These are phyloP conservation scores for Aspergillus jensenii DNA, from an alignment of 2,329 filamentous ascomycete species.

Conservation along the genomic window DNA sequence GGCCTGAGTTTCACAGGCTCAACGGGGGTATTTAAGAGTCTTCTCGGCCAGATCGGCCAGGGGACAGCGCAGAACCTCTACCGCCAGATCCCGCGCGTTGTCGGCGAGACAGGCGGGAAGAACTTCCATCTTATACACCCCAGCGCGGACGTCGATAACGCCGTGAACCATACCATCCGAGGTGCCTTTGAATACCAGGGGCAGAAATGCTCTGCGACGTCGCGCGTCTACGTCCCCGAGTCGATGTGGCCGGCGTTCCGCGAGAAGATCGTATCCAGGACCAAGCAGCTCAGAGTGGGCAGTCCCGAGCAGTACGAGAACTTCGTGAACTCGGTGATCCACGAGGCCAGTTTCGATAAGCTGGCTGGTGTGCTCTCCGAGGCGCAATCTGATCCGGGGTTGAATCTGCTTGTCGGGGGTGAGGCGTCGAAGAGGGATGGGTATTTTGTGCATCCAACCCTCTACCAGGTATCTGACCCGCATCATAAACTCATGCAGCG, in stretches of 20 bases:
- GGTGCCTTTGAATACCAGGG: slow-evolving; percentile 88
- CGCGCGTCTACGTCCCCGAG: slow-evolving; percentile 71
- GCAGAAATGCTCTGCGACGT: slow-evolving; percentile 87
- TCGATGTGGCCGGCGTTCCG: slow-evolving; percentile 53
- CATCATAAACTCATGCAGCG: no score
- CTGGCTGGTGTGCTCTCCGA: slow-evolving; percentile 72
- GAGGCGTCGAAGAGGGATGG: slow-evolving; percentile 66
- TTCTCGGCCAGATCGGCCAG: slow-evolving; percentile 79
- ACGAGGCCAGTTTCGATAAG: slow-evolving; percentile 76
- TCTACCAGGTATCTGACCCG: no score
- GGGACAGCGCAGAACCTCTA: slow-evolving; percentile 63
- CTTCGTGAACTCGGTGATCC: slow-evolving; percentile 81
- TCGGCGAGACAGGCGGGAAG: slow-evolving; percentile 89
- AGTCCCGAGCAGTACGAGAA: slow-evolving; percentile 41
- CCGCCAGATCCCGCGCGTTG: slow-evolving; percentile 68
- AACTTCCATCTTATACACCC: slow-evolving; percentile 84
- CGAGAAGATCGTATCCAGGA: no score
- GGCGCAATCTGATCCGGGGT: slow-evolving; percentile 69
- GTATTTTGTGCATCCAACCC: no score
- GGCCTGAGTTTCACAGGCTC: slow-evolving; percentile 91
- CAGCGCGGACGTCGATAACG: slow-evolving; percentile 74
- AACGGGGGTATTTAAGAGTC: slow-evolving; percentile 80
- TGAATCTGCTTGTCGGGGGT: slow-evolving; percentile 68
- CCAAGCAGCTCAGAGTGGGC: no score
- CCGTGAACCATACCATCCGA: slow-evolving; percentile 76